Evolutionary conservation across 306 rosid genomes (phyloP), one percentile per base, ranked within the genome.

Genomic region (Rosa lucieae): DNA sequence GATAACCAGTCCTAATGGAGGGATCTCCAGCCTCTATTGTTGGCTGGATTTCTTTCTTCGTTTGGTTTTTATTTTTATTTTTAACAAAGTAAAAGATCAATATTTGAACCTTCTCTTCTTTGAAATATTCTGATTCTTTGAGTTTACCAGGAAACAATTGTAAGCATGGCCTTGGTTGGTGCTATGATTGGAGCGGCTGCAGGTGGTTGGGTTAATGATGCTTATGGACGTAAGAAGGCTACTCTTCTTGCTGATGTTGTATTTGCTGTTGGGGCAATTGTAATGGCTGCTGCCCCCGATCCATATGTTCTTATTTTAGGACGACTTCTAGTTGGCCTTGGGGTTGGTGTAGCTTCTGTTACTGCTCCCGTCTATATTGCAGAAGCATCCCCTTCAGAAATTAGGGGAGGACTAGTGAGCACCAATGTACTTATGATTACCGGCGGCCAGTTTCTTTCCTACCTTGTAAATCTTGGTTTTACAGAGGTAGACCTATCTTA

Each of bases 311-410:
- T 94, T 21, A 94, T 94, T 55, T 14, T 75, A 15, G 98, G 98
- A 62, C 92, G 98, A 11, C 77, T 94, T 70, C 83, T 94, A 1
- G 90, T 89, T 3, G 97, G 98, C 56, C 84, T 92, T 8, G 98
- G 94, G 3, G 84, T 94, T 1, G 98, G 97, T 1, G 47, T 88
- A 58, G 96, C 96, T 12, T 92, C 97, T 80, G 97, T 92, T 13
- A 94, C 97, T 6, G 97, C 98, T 73, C 98, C 98, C 21, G 89
- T 94, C 2, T 94, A 94, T 72, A 94, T 94, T 53, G 97, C 98
- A 1, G 98, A 94, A 81, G 92, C 96, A 73, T 89, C 98, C 0
- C 98, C 98, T 5, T 94, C 97, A 1, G 98, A 94, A 82, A 94
- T 94, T 21, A 89, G 98, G 73, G 97, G 97, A 67, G 88, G 85